phyloP scores from a whole-genome alignment of 768 basidiomycete genomes.

The Termitomyces sp. region DNA sequence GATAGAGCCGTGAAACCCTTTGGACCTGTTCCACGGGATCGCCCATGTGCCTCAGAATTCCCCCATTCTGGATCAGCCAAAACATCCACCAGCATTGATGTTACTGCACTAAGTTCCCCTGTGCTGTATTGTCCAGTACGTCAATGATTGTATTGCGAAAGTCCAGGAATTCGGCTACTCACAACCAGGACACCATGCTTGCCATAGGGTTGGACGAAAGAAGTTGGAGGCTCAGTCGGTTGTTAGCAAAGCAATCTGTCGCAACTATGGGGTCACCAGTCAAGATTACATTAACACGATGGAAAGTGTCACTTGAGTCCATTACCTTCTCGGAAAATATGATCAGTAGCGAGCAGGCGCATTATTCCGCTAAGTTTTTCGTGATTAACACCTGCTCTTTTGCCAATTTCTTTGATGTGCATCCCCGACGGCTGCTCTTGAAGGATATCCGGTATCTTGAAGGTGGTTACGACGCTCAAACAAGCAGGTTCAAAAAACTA shows the following conservation, averaged over 20 bases:
- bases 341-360: slow-evolving; percentile 34
- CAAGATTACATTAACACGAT: too few species aligned
- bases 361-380: slow-evolving; percentile 36
- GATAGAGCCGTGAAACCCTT: slow-evolving; percentile 1
- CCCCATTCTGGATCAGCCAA: slow-evolving; percentile 31
- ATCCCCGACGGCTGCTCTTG: slow-evolving; percentile 30
- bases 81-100: slow-evolving; percentile 24
- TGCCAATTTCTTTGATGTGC: slow-evolving; percentile 27
- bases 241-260: slow-evolving; percentile 37
- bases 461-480: slow-evolving; percentile 28
- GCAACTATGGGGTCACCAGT: slow-evolving; percentile 19
- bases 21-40: slow-evolving; percentile 13
- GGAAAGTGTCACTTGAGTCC: background rate
- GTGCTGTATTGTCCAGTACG: background rate
- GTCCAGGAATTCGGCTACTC: background rate
- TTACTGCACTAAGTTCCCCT: slow-evolving; percentile 16
- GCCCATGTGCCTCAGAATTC: slow-evolving; percentile 16
- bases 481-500: slow-evolving; percentile 31
- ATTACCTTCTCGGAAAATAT: slow-evolving; percentile 31
- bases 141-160: too few species aligned
- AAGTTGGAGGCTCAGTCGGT: slow-evolving; percentile 33
- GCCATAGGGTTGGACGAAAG: slow-evolving; percentile 27
- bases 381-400: slow-evolving; percentile 25
- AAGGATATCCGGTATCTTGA: slow-evolving; percentile 35
- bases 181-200: slow-evolving; percentile 15